Evolutionary conservation across 2,329 filamentous ascomycete species (phyloP).

Genomic region (Hymenoscyphus fraxineus): DNA sequence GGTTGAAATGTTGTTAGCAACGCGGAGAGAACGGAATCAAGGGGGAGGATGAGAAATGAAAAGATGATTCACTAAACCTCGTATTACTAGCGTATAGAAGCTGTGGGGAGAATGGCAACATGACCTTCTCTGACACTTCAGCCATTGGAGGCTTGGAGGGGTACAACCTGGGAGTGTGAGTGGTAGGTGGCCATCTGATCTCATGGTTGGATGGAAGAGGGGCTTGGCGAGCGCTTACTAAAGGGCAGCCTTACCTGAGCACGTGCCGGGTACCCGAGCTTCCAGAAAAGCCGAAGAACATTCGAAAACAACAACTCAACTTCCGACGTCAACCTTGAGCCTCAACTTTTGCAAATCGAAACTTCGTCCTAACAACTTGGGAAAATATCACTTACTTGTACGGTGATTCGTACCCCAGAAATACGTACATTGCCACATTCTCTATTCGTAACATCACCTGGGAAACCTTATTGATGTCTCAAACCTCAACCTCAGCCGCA

Average conservation of each 20-base stretch:
- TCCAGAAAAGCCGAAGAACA: not conserved
- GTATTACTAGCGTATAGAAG: not conserved
- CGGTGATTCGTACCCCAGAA: not conserved
- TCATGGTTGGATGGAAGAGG: not conserved
- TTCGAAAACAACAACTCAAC: not conserved
- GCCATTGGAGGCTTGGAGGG: not conserved
- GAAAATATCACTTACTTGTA: not conserved
- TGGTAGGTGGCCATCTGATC: not conserved
- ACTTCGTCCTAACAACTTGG: too few species aligned
- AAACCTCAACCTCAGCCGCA: not conserved
- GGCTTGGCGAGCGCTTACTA: not conserved
- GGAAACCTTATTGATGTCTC: not conserved
- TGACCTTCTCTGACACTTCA: not conserved
- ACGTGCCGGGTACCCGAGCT: too few species aligned
- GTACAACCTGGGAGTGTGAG: not conserved
- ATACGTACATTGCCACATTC: not conserved
- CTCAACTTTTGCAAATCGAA: too few species aligned
- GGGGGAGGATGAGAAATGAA: not conserved
- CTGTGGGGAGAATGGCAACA: not conserved
- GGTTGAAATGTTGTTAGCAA: not conserved
- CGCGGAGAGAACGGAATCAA: not conserved
- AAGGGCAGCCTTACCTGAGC: not conserved
- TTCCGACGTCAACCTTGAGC: too few species aligned
- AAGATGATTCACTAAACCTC: not conserved
- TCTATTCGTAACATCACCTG: not conserved